Evolutionary conservation across 148 eudicot species (phyloP).

Genomic region (Fagopyrum homotropicum): DNA sequence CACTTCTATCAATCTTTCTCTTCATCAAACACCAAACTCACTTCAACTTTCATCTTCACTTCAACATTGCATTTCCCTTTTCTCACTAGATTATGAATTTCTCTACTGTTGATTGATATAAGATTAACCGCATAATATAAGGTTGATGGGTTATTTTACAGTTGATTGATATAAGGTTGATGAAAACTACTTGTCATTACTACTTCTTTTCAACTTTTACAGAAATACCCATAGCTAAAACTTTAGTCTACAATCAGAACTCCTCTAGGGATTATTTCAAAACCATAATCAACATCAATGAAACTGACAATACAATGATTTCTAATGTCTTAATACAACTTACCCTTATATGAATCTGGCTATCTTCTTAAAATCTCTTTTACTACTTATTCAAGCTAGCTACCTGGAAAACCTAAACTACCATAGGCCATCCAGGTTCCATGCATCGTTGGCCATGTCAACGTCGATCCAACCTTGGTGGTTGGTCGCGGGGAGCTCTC

Average conservation of each 20-base stretch:
- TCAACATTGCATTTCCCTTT: background rate
- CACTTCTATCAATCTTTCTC: background rate
- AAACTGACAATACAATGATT: background rate
- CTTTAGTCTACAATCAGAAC: background rate
- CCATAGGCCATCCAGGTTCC: conserved; percentile 59
- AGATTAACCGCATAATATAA: too few species aligned
- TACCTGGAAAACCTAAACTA: conserved; percentile 17
- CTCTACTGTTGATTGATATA: too few species aligned
- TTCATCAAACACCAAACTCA: background rate
- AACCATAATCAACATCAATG: background rate
- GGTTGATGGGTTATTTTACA: too few species aligned
- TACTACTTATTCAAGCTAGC: background rate
- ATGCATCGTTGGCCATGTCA: conserved; percentile 28
- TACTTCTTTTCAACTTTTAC: conserved; percentile 1
- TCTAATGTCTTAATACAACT: background rate
- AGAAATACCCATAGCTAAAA: background rate
- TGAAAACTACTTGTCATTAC: conserved; percentile 8
- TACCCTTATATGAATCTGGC: background rate
- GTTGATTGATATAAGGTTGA: too few species aligned
- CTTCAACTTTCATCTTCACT: conserved; percentile 8
- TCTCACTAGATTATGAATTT: background rate
- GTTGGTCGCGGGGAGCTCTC: background rate
- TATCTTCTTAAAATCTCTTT: background rate
- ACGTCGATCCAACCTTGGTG: conserved; percentile 25
- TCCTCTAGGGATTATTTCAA: background rate